Base-by-base conservation (phyloP, 352 stramenopile genomes). In the Phytophthora nicotianae region DNA sequence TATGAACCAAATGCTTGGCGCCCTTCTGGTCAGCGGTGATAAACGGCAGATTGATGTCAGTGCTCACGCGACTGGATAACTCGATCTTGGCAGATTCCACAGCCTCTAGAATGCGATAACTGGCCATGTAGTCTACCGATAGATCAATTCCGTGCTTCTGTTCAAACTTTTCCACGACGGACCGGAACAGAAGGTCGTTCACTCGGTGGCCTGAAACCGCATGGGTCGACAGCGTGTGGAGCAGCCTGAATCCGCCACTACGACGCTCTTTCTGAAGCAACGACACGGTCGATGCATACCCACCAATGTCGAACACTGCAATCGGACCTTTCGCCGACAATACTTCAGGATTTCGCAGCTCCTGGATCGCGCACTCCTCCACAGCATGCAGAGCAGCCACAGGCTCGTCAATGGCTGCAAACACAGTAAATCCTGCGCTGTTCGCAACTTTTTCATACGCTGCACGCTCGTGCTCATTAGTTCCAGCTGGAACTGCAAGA, bases 1-100 rank as follows among this genome's bases (percentile, higher is more conserved):
- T 83, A 37, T 90, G 83, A 16, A 90, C 75, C 21, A 91, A 68
- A 50, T 93, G 83, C 51, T 90, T 91, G 37, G 79, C 83, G 2
- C 83, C 83, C 0, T 72, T 88, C 19, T 66, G 64, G 53, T 93
- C 76, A 2, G 83, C 83, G 0, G 83, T 92, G 62, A 92, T 90
- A 58, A 92, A 92, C 40, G 83, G 83, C 0, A 93, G 68, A 56
- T 93, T 89, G 37, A 91, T 74, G 24, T 90, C 81, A 2, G 77
- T 90, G 53, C 61, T 82, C 19, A 51, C 51, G 1, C 74, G 72
- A 37, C 64, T 80, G 16, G 79, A 89, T 11, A 93, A 65, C 58
- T 93, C 83, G 20, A 81, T 77, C 65, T 93, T 93, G 9, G 83
- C 83, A n/a, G 72, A 52, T 42, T 93, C 79, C 0, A 88, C 79